phyloP scores from a whole-genome alignment of 768 basidiomycete species.

The Podaxis sp. region DNA sequence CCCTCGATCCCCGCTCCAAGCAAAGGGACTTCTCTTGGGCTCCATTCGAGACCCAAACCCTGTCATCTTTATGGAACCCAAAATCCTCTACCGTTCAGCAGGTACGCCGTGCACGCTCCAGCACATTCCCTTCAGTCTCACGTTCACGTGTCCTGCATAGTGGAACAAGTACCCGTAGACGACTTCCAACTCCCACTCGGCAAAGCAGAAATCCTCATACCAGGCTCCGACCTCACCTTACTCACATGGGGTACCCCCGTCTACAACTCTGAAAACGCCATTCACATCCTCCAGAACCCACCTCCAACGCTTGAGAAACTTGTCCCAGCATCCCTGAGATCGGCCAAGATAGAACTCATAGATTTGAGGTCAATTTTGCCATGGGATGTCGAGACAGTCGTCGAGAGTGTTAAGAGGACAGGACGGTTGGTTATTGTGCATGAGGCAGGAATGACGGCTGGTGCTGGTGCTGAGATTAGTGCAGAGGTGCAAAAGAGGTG shows the following conservation, averaged over 20 bases:
- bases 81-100: constrained; percentile 90
- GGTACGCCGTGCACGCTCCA: constrained; percentile 34
- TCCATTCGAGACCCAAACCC: constrained; percentile 93
- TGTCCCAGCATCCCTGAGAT: constrained; percentile 63
- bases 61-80: constrained; percentile 93
- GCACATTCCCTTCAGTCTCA: constrained; percentile 3
- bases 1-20: constrained; percentile 91
- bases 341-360: constrained; percentile 82
- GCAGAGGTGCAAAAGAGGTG: constrained; percentile 87
- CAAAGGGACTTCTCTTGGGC: constrained; percentile 86
- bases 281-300: constrained; percentile 71
- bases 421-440: constrained; percentile 88
- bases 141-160: constrained; percentile 31
- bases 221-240: constrained; percentile 84
- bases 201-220: constrained; percentile 70
- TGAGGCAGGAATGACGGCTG: constrained; percentile 85
- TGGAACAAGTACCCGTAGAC: constrained; percentile 91
- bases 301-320: constrained; percentile 59
- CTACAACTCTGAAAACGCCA: constrained; percentile 84
- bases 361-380: constrained; percentile 89
- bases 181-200: constrained; percentile 86
- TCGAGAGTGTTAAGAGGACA: constrained; percentile 82
- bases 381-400: constrained; percentile 81
- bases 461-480: constrained; percentile 90
- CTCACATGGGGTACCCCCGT: constrained; percentile 93